Evolutionary conservation across 352 stramenopile genomes (phyloP), one percentile per base, ranked within the genome.

Genomic region (Blastocystis sp.): DNA sequence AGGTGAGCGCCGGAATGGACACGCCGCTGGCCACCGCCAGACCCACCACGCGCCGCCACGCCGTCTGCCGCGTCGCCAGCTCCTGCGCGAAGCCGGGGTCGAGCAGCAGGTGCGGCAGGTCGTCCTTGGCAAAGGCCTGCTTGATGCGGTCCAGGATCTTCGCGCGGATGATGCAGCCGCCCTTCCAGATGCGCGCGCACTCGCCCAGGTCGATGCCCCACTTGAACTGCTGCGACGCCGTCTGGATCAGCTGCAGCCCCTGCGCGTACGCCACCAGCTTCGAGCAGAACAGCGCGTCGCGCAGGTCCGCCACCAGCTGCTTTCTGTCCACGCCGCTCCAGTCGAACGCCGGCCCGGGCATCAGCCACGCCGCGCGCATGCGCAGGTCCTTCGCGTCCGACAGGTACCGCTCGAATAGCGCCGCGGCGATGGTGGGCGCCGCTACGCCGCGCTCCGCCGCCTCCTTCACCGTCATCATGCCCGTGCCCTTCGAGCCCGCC

Each of bases 241-340:
- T 94, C 92, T 91, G 94, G 90, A 98, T 98, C 63, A 98, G 92
- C 87, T 97, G 95, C 70, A 98, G 90, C 48, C 96, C 94, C 79
- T 91, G 97, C 1, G 97, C 96, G 90, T 99, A 99, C 24, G 93
- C 97, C 92, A 94, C 98, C 89, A 99, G 97, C 93, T 99, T 99
- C 90, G 95, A 95, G 62, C 94, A 95, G 91, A 98, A 99, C 59
- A 99, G 92, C 43, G 97, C 96, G 71, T 96, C 92, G 82, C 96
- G 92, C 64, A 99, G 93, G 90, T 98, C 97, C 68, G 98, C 92
- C 62, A 99, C 94, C 40, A 99, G 91, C 92, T 98, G 94, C 89
- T 95, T 92, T 92, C 95, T 95, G 92, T 97, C 93, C 0, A 96
- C 92, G 34, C 69, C 68, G 45, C 65, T 82, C 76, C 77, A 87